These are phyloP conservation scores for Penicillium bovifimosum DNA, from an alignment of 495 filamentous ascomycete genomes.

Conservation along the genomic window DNA sequence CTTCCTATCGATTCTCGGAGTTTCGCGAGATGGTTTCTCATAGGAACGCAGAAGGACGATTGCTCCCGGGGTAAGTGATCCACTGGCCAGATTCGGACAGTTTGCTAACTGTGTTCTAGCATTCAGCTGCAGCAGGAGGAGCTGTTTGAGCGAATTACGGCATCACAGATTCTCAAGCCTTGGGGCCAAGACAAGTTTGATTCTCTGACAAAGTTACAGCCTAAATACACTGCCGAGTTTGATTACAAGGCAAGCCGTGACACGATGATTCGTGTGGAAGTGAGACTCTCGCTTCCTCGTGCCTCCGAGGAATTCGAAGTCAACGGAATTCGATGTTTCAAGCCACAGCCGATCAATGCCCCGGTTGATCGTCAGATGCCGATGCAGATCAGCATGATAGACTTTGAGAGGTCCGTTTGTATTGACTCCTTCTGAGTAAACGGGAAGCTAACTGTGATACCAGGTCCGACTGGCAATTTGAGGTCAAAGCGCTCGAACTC, in stretches of 20 bases:
- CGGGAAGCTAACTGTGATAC: background rate
- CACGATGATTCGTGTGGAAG: slow-evolving; percentile 33
- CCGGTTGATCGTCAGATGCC: slow-evolving; percentile 15
- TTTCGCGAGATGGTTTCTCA: background rate
- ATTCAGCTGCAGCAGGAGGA: slow-evolving; percentile 20
- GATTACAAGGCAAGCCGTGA: slow-evolving; percentile 31
- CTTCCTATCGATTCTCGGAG: background rate
- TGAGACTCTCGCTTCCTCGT: slow-evolving; percentile 24
- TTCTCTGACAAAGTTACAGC: slow-evolving; percentile 21
- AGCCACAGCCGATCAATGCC: slow-evolving; percentile 17
- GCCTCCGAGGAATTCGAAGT: slow-evolving; percentile 26
- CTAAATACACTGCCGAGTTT: slow-evolving; percentile 37
- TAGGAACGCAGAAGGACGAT: background rate
- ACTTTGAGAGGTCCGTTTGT: slow-evolving; percentile 28
- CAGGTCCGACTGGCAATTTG: slow-evolving; percentile 39
- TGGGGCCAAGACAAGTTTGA: slow-evolving; percentile 32
- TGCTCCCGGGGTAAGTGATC: background rate
- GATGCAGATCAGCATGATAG: slow-evolving; percentile 32
- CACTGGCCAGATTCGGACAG: background rate
- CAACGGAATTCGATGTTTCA: slow-evolving; percentile 32
- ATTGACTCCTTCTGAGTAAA: background rate
- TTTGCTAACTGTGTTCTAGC: slow-evolving; percentile 6
- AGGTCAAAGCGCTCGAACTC: slow-evolving; percentile 33
- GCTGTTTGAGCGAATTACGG: slow-evolving; percentile 21
- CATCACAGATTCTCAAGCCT: slow-evolving; percentile 42